phyloP scores from a whole-genome alignment of 2,329 filamentous ascomycete species.

The Aspergillus awamori region DNA sequence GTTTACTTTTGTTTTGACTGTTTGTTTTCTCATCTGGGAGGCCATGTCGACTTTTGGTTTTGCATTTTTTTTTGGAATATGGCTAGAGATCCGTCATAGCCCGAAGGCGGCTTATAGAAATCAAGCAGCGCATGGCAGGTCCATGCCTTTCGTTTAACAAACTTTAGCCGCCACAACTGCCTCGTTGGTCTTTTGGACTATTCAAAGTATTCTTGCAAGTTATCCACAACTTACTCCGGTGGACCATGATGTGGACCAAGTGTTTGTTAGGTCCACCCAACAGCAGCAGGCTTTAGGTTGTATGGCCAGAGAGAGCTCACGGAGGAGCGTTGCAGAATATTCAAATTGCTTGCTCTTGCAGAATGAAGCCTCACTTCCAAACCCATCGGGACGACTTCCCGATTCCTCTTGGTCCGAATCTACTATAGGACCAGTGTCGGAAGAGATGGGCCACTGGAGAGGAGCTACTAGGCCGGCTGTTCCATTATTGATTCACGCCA shows the following conservation, averaged over 20 bases:
- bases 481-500: not conserved
- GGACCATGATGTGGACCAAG: not conserved
- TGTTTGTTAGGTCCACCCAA: not conserved
- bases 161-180: not conserved
- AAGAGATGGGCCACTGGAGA: not conserved
- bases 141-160: constrained; percentile 5
- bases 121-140: constrained; percentile 15
- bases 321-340: not conserved
- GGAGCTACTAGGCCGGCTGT: not conserved
- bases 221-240: not conserved
- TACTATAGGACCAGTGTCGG: not conserved
- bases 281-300: not conserved
- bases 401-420: not conserved
- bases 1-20: constrained; percentile 10
- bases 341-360: not conserved
- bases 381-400: not conserved
- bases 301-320: not conserved
- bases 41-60: not conserved
- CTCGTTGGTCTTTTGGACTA: not conserved
- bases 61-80: not conserved
- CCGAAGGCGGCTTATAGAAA: constrained; percentile 13
- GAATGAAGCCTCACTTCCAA: not conserved
- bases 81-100: constrained; percentile 3
- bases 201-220: not conserved
- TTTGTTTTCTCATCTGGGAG: constrained; percentile 2